phyloP scores from a whole-genome alignment of 1,284 basidiomycete genomes.

The Inonotus hispidus region DNA sequence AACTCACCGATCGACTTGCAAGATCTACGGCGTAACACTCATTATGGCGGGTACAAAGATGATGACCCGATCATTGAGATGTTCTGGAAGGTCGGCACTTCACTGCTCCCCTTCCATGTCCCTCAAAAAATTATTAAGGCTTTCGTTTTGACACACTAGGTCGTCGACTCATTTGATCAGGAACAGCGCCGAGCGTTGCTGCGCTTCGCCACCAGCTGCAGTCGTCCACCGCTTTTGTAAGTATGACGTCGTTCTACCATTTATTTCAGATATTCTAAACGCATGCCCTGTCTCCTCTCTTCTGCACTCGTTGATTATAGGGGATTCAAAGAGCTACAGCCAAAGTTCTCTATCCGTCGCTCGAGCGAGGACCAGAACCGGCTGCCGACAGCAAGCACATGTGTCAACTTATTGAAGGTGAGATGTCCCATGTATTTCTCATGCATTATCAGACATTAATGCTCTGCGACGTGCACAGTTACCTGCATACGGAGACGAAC shows the following conservation, averaged over 20 bases:
- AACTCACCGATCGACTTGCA: constrained; percentile 79
- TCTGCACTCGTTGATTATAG: constrained; percentile 31
- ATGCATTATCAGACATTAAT: constrained; percentile 3
- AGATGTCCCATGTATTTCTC: constrained; percentile 5
- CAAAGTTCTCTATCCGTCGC: constrained; percentile 82
- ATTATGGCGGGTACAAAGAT: constrained; percentile 74
- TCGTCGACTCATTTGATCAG: constrained; percentile 69
- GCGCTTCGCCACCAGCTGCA: constrained; percentile 88
- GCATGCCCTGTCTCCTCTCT: background rate
- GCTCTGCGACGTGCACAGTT: constrained; percentile 38
- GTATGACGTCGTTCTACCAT: constrained; percentile 27
- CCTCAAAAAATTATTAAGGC: constrained; percentile 11
- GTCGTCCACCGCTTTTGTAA: constrained; percentile 78
- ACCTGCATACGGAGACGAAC: constrained; percentile 61
- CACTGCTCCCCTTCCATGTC: background rate
- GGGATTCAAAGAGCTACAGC: constrained; percentile 84
- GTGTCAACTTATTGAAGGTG: constrained; percentile 84
- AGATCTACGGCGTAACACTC: constrained; percentile 70
- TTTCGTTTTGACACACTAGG: constrained; percentile 35
- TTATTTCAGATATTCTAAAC: background rate
- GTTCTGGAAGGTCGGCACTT: constrained; percentile 65
- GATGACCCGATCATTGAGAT: constrained; percentile 61
- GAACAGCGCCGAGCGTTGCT: constrained; percentile 69
- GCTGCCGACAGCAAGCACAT: constrained; percentile 78
- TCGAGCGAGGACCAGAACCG: constrained; percentile 68